Conservation (phyloP, 2,329 filamentous ascomycete genomes). For the Lachnellula suecica region DNA sequence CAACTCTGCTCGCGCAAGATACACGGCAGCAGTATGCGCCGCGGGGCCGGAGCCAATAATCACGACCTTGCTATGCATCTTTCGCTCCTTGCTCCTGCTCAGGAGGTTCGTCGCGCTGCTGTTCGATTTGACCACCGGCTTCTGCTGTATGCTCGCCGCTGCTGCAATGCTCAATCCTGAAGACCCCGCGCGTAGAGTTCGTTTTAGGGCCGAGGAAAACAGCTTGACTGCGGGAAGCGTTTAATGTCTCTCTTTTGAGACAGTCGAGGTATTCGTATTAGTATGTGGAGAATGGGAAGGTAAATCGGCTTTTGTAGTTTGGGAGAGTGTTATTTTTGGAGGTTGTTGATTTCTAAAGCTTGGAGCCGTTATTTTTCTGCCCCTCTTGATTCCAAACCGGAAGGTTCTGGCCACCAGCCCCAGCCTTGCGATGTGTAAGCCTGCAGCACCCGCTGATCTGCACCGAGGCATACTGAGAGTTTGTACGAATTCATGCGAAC, state of each 20-base stretch:
- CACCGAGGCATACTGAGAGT: not conserved
- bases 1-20: conserved; percentile 90
- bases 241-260: conserved; percentile 4
- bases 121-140: conserved; percentile 38
- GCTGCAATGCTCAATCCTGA: conserved; percentile 73
- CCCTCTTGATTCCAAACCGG: conserved; percentile 22
- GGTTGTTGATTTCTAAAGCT: conserved; percentile 28
- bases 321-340: not conserved
- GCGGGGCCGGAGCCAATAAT: conserved; percentile 95
- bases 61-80: conserved; percentile 92
- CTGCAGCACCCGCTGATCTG: not conserved
- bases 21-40: conserved; percentile 95
- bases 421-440: conserved; percentile 9
- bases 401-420: conserved; percentile 14
- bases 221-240: conserved; percentile 85
- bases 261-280: not conserved
- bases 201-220: conserved; percentile 82
- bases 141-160: conserved; percentile 63
- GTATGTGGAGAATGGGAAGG: not conserved
- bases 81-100: conserved; percentile 42
- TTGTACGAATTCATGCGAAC: too few species aligned
- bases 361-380: conserved; percentile 1
- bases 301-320: not conserved
- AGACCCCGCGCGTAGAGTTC: conserved; percentile 73
- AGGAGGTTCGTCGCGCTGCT: conserved; percentile 23